Evolutionary conservation across 1,284 basidiomycete genomes (phyloP).

Genomic region (Boletus semigastroideus): DNA sequence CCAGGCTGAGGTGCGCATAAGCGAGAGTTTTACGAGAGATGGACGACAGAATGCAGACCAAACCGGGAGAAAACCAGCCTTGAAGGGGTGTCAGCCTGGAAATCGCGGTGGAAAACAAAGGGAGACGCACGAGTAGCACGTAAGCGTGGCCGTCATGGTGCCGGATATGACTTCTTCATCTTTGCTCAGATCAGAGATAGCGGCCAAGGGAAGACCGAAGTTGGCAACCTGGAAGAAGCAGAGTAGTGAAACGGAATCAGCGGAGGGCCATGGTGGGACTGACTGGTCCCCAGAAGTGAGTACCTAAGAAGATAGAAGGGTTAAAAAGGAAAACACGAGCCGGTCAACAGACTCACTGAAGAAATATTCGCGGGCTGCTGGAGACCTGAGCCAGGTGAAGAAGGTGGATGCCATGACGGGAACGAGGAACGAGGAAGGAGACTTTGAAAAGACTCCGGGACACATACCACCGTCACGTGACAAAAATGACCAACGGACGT

Average conservation of each 20-base stretch:
- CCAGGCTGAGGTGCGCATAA: constrained; percentile 64
- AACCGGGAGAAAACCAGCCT: constrained; percentile 96
- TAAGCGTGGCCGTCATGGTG: constrained; percentile 89
- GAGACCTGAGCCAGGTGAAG: constrained; percentile 83
- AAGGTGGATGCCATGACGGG: constrained; percentile 75
- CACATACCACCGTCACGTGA: constrained; percentile 16
- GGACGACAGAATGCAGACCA: constrained; percentile 44
- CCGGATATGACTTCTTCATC: constrained; percentile 96
- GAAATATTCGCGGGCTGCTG: constrained; percentile 89
- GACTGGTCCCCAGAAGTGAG: constrained; percentile 95
- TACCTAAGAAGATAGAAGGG: constrained; percentile 52
- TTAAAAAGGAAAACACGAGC: constrained; percentile 5
- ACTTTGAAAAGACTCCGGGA: not conserved
- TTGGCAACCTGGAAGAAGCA: constrained; percentile 75
- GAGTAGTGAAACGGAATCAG: constrained; percentile 18
- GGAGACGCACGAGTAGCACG: constrained; percentile 84
- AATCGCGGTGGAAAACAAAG: not conserved
- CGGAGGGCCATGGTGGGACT: constrained; percentile 36
- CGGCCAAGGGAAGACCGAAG: constrained; percentile 94
- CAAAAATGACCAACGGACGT: not conserved
- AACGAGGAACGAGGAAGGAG: too few relatives aligned
- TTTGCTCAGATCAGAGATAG: constrained; percentile 84
- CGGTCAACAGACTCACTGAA: constrained; percentile 72
- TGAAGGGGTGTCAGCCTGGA: constrained; percentile 11
- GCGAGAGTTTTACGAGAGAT: not conserved